phyloP scores from a whole-genome alignment of 1,284 basidiomycete species.

The Volvariella volvacea region DNA sequence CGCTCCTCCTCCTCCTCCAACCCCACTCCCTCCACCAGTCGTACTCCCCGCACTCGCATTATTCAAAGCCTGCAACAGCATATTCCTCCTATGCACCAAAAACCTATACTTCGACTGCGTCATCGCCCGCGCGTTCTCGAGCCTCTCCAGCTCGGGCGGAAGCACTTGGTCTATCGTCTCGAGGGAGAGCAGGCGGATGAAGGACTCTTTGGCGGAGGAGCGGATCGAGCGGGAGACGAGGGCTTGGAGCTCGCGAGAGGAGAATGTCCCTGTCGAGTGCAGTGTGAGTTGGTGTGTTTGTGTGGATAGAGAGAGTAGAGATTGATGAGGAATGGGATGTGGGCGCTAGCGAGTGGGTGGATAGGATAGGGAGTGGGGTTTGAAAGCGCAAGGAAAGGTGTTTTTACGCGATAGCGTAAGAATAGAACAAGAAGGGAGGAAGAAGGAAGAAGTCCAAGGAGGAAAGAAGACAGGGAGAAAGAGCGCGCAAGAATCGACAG shows the following conservation, averaged over 20 bases:
- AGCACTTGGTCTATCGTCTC: conserved; percentile 54
- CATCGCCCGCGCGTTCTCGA: conserved; percentile 39
- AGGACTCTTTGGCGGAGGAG: conserved; percentile 61
- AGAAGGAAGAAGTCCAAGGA: too few species aligned
- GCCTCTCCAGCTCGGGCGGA: conserved; percentile 48
- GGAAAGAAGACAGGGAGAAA: too few species aligned
- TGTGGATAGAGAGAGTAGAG: not conserved
- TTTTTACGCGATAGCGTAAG: conserved; percentile 7
- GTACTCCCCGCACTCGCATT: conserved; percentile 10
- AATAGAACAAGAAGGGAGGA: not conserved
- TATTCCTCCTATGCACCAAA: conserved; percentile 59
- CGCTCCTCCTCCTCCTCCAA: too few species aligned
- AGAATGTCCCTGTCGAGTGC: conserved; percentile 45
- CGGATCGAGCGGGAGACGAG: conserved; percentile 72
- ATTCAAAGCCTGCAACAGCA: conserved; percentile 62
- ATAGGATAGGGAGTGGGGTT: too few species aligned
- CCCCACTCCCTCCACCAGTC: too few species aligned
- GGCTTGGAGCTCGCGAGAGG: conserved; percentile 60
- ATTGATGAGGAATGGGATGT: conserved; percentile 1
- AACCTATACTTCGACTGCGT: conserved; percentile 65
- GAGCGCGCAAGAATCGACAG: conserved; percentile 1
- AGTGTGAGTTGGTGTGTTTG: not conserved
- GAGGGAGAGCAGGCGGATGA: conserved; percentile 60
- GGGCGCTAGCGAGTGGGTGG: too few species aligned
- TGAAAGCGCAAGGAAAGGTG: conserved; percentile 4